A percentile compares a stretch with the other conserved stretches of the same genome.
These are phyloP conservation scores for Ramularia endophylla DNA, from an alignment of 2,329 filamentous ascomycete species.

Conservation along the genomic window DNA sequence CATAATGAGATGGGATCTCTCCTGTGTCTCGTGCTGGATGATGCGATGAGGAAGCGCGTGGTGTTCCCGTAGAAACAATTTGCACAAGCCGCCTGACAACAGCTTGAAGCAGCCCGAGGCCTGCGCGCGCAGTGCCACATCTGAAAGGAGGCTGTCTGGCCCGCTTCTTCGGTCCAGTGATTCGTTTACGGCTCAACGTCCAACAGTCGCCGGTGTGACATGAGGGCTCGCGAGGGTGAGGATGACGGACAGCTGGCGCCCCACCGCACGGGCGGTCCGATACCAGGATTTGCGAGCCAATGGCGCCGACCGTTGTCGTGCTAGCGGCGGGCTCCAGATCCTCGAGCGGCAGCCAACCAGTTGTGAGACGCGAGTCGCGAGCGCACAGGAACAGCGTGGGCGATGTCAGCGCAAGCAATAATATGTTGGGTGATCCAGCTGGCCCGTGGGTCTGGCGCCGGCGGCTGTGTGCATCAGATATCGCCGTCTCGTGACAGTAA, in stretches of 20 bases:
- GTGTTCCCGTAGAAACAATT: too few relatives aligned
- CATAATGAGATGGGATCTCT: too few relatives aligned
- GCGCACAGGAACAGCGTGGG: constrained; percentile 5
- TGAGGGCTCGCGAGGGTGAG: constrained; percentile 11
- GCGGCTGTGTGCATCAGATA: too few relatives aligned
- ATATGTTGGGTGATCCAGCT: too few relatives aligned
- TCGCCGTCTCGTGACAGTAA: too few relatives aligned
- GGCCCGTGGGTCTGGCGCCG: constrained; percentile 8
- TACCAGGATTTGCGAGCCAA: constrained; percentile 13
- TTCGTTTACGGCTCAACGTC: constrained; percentile 16
- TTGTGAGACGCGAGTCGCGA: constrained; percentile 4
- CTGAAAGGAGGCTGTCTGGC: constrained; percentile 4
- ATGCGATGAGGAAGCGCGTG: too few relatives aligned
- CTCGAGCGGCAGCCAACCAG: constrained; percentile 11
- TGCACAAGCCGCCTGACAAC: constrained; percentile 3
- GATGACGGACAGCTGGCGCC: constrained; percentile 19
- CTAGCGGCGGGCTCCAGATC: constrained; percentile 16
- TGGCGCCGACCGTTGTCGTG: constrained; percentile 7
- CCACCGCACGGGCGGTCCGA: constrained; percentile 13
- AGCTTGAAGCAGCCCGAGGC: too few relatives aligned
- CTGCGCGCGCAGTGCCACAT: constrained; percentile 6
- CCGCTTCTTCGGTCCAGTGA: constrained; percentile 12
- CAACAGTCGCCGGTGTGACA: constrained; percentile 13
- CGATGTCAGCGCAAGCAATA: constrained; percentile 7
- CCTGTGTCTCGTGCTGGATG: neutral